Base-by-base conservation (phyloP, 441 rosid genomes). In the Croton setiger region DNA sequence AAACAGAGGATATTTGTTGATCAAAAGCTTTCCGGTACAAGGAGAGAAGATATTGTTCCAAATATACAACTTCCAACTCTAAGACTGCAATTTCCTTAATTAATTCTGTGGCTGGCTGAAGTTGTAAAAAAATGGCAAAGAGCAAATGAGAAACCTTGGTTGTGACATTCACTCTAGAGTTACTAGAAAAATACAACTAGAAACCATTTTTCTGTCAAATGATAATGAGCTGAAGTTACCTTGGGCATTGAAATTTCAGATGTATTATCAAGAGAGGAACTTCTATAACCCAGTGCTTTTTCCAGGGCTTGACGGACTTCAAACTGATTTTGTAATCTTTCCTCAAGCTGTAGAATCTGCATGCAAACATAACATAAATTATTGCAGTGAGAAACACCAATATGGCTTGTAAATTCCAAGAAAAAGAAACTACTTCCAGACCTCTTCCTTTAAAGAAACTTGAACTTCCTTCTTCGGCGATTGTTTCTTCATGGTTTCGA, bases 301-400 rank as follows among this genome's bases (percentile, higher is more conserved):
- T 94, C 99, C 49, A 94, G 76, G 10, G 86, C 85, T 67, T 54
- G 75, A 17, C 98, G 97, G 63, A 91, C 94, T 76, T 79, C 76
- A 76, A 90, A 90, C 67, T 94, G 98, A 65, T 84, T 84, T 77
- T 87, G 87, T 74, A 92, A 79, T 78, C 89, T 86, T 76, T 80
- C 85, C 82, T 92, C 96, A n/a, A 92, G 97, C 81, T 85, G 91
- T 66, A 75, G 74, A 78, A 94, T 92, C 99, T 94, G 81, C 82
- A 82, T 8, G 37, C 41, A 47, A 66, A 47, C 17, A 23, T 21
- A 37, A 63, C 51, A 74, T 68, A 47, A 41, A 21, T 33, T 18
- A n/a, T 23, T 62, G 56, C 55, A 53, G 2, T 44, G 60, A 52
- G 15, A 67, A 70, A 51, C 37, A 63, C 49, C 48, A 39, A 57